These are phyloP conservation scores for Glarea lozoyensis DNA, from an alignment of 495 filamentous ascomycete genomes.

Conservation along the genomic window DNA sequence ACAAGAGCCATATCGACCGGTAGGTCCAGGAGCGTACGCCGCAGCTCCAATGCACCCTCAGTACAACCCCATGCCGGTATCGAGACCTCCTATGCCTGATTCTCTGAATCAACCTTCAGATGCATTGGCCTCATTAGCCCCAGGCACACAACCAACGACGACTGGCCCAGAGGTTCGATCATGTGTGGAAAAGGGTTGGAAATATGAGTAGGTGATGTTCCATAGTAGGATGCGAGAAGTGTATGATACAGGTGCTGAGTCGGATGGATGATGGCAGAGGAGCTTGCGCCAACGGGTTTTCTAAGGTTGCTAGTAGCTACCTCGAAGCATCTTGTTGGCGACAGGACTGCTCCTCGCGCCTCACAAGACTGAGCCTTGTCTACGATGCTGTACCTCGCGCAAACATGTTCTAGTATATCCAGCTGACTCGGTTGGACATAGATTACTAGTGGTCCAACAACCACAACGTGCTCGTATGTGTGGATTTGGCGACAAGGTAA, in stretches of 20 bases:
- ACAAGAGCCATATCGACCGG: constrained; percentile 3
- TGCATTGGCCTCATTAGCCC: constrained; percentile 5
- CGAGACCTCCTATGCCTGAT: constrained; percentile 10
- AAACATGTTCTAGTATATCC: no score
- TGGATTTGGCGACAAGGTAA: constrained; percentile 95
- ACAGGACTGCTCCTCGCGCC: no score
- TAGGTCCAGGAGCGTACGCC: no score
- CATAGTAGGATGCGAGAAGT: not conserved
- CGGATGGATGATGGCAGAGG: no score
- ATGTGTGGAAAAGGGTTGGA: constrained; percentile 8
- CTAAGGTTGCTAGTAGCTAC: no score
- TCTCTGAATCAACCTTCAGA: constrained; percentile 6
- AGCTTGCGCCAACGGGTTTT: no score
- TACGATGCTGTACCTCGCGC: no score
- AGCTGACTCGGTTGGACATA: constrained; percentile 31
- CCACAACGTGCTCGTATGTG: constrained; percentile 95
- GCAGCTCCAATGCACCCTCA: no score
- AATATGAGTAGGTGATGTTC: constrained; percentile 12
- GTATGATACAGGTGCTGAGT: not conserved
- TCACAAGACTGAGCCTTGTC: no score
- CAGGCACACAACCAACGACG: constrained; percentile 1
- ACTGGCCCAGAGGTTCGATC: constrained; percentile 5
- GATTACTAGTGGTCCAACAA: constrained; percentile 82
- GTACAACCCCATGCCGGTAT: constrained; percentile 4
- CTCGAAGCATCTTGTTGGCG: no score